These are phyloP conservation scores for Grosmannia clavigera DNA, from an alignment of 2,329 filamentous ascomycete species.

Conservation along the genomic window DNA sequence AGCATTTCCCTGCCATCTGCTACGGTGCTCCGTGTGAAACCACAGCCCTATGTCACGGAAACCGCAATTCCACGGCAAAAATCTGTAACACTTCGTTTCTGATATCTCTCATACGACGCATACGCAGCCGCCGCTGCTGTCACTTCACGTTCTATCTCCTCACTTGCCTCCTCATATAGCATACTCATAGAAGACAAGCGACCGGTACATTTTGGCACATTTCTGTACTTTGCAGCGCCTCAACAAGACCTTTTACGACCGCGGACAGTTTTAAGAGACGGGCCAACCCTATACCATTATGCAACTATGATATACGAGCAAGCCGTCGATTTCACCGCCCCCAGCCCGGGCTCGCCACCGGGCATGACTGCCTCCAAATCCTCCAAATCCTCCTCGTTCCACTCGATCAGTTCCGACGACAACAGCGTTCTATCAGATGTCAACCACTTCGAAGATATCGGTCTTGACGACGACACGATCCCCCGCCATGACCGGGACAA, in stretches of 20 bases:
- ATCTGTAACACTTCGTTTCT: neutral
- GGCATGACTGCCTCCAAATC: slow-evolving; percentile 76
- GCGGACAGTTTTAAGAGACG: neutral
- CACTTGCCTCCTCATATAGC: neutral
- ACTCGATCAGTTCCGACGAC: slow-evolving; percentile 66
- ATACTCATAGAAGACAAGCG: neutral
- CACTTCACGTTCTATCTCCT: neutral
- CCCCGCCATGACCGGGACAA: slow-evolving; percentile 21
- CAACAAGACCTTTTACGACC: neutral
- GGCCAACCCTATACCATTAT: neutral
- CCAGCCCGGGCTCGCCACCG: slow-evolving; percentile 54
- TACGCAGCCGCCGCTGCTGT: neutral
- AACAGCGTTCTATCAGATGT: slow-evolving; percentile 58
- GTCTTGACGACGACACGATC: slow-evolving; percentile 52
- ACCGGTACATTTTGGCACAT: neutral
- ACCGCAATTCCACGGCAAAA: neutral
- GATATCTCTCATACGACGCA: neutral
- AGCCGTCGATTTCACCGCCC: slow-evolving; percentile 25
- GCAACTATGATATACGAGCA: slow-evolving; percentile 26
- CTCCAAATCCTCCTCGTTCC: slow-evolving; percentile 81
- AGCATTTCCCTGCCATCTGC: neutral
- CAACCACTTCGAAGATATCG: slow-evolving; percentile 87
- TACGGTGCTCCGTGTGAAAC: neutral
- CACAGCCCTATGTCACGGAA: neutral
- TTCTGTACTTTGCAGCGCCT: neutral